phyloP scores from a whole-genome alignment of 2,329 filamentous ascomycete species.

The Alternaria arborescens region DNA sequence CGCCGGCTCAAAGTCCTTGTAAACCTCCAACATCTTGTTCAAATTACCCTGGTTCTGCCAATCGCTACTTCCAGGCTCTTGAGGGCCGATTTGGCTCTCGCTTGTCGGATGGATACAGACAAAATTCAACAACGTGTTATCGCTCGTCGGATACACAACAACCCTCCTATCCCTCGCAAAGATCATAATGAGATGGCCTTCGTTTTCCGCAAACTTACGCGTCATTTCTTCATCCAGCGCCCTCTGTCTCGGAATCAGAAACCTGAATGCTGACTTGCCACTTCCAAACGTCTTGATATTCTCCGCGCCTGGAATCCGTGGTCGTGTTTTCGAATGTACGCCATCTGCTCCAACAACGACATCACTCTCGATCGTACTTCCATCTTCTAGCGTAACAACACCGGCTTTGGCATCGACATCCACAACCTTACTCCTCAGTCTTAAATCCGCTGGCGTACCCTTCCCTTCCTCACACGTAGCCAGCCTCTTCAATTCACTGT shows the following conservation, averaged over 20 bases:
- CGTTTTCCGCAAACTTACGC: constrained; percentile 48
- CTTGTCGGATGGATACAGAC: constrained; percentile 53
- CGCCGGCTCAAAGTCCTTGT: constrained; percentile 48
- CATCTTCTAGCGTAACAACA: constrained; percentile 47
- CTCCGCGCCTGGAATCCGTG: constrained; percentile 34
- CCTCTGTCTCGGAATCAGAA: constrained; percentile 60
- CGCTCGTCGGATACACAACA: constrained; percentile 58
- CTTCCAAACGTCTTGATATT: constrained; percentile 54
- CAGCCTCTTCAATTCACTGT: constrained; percentile 60
- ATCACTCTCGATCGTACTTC: constrained; percentile 56
- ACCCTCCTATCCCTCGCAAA: constrained; percentile 55
- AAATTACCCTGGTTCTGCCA: constrained; percentile 52
- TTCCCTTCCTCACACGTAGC: constrained; percentile 53
- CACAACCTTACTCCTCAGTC: constrained; percentile 55
- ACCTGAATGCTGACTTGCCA: constrained; percentile 67
- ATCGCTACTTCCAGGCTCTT: constrained; percentile 25
- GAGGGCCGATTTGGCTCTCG: constrained; percentile 33
- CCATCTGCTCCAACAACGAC: constrained; percentile 64
- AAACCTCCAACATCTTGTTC: constrained; percentile 53
- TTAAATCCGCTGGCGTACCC: constrained; percentile 50
- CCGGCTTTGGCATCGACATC: constrained; percentile 52
- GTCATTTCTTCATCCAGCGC: constrained; percentile 53
- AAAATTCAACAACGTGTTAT: constrained; percentile 60
- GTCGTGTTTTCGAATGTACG: constrained; percentile 54
- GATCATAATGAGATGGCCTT: constrained; percentile 57